Percentiles rank a stretch among this genome's conserved stretches.
phyloP scores from a whole-genome alignment of 1,284 basidiomycete genomes.

The Baeospora myosura region DNA sequence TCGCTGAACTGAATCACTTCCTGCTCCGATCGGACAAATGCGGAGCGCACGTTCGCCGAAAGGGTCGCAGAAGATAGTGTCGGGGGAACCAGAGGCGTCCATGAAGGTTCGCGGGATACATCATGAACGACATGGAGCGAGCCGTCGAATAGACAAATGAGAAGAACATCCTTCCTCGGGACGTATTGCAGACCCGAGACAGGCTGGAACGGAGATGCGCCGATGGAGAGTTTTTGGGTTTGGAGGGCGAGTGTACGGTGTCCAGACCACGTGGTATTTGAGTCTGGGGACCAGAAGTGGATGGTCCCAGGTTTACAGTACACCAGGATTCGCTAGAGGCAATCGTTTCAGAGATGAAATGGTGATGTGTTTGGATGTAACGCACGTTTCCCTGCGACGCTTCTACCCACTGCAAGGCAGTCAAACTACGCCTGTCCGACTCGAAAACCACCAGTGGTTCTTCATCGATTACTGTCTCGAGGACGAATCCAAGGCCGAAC shows the following conservation, averaged over 20 bases:
- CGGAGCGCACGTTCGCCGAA: slow-evolving; percentile 39
- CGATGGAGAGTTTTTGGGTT: slow-evolving; percentile 43
- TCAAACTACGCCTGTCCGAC: slow-evolving; percentile 37
- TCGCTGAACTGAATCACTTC: slow-evolving; percentile 29
- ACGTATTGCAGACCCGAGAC: slow-evolving; percentile 53
- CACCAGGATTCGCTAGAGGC: slow-evolving; percentile 37
- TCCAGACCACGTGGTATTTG: slow-evolving; percentile 37
- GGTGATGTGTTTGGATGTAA: neutral
- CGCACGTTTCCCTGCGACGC: neutral
- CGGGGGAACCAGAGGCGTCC: slow-evolving; percentile 18
- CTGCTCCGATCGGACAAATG: slow-evolving; percentile 43
- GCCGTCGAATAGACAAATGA: slow-evolving; percentile 61
- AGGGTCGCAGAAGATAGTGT: slow-evolving; percentile 38
- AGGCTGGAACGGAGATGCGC: slow-evolving; percentile 48
- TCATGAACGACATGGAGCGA: slow-evolving; percentile 54
- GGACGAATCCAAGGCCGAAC: slow-evolving; percentile 27
- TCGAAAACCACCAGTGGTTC: slow-evolving; percentile 21
- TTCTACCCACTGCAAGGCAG: slow-evolving; percentile 48
- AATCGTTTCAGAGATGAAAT: neutral
- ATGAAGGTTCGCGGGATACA: slow-evolving; percentile 40
- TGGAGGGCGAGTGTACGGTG: slow-evolving; percentile 33
- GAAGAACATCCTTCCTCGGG: slow-evolving; percentile 37
- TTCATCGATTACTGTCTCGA: slow-evolving; percentile 27
- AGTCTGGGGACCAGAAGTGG: slow-evolving; percentile 39
- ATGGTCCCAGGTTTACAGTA: slow-evolving; percentile 53